Evolutionary conservation across 176 grass and related monocot species (phyloP).

Genomic region (Avena sativa): DNA sequence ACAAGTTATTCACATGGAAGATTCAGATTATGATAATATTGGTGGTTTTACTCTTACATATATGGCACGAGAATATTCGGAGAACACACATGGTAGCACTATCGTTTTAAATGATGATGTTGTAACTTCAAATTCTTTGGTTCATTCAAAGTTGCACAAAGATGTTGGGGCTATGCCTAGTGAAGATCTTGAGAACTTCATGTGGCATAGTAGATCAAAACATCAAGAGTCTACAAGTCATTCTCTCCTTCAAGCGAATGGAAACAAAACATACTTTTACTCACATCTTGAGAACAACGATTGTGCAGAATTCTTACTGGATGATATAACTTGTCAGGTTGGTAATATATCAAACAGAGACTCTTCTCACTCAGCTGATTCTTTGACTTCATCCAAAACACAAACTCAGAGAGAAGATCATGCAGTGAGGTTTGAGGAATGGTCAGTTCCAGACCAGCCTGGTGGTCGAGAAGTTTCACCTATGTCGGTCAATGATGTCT

Average conservation of each 20-base stretch:
- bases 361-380: slow-evolving; percentile 36
- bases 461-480: slow-evolving; percentile 40
- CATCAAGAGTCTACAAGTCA: slow-evolving; percentile 38
- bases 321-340: slow-evolving; percentile 41
- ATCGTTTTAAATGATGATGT: slow-evolving; percentile 33
- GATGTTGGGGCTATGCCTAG: slow-evolving; percentile 36
- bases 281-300: slow-evolving; percentile 24
- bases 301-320: slow-evolving; percentile 40
- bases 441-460: slow-evolving; percentile 24
- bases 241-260: slow-evolving; percentile 33
- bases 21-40: slow-evolving; percentile 23
- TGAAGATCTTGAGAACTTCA: slow-evolving; percentile 47
- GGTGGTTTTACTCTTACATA: slow-evolving; percentile 38
- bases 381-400: slow-evolving; percentile 43
- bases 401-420: slow-evolving; percentile 35
- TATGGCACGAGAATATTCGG: slow-evolving; percentile 35
- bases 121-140: slow-evolving; percentile 27
- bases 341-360: slow-evolving; percentile 25
- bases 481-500: slow-evolving; percentile 40
- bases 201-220: slow-evolving; percentile 34
- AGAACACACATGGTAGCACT: slow-evolving; percentile 16
- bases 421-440: slow-evolving; percentile 33
- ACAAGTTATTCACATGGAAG: not conserved
- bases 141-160: slow-evolving; percentile 53
- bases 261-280: slow-evolving; percentile 9